Base-by-base conservation (phyloP, 2,329 filamentous ascomycete genomes). In the Chalaropsis thielavioides region DNA sequence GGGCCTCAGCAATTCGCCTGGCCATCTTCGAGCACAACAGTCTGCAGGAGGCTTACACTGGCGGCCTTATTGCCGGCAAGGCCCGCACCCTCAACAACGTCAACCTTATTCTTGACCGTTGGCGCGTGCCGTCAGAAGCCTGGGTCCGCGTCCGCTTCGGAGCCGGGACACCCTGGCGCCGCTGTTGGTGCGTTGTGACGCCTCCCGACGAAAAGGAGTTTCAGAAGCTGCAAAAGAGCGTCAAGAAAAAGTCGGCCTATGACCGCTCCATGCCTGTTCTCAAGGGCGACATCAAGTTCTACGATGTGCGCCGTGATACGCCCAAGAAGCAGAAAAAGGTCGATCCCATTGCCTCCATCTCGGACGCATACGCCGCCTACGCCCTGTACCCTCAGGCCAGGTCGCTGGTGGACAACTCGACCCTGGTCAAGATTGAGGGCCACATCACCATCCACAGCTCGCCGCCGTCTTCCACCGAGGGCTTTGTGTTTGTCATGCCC, bases 401-500 rank as follows among this genome's bases (percentile, higher is more conserved):
- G 75, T 88, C 90, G 0, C 78, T 99, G 46, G 95, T 99, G 66
- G 92, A 99, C 70, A 89, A 92, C 67, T 97, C 94, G 0, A 96
- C 92, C 0, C 77, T 99, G 67, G 82, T 97, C 68, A 99, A 99
- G 75, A 82, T 99, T 35, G 94, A 99, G 75, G 94, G 92, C 10
- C 84, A 85, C 68, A 90, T 99, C 67, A 91, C 88, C 0, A 89
- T 96, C 46, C 91, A 96, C 75, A 87, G 87, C 0, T 83, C 85
- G 13, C 86, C 89, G 8, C 85, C 90, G 27, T 86, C 87, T 0
- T 84, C 85, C 1, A 88, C 88, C 0, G 94, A 99, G 73, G 94
- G 94, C 0, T 96, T 96, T 71, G 90, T 99, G 3, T 99, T 99
- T 72, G 86, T 97, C 69, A 96, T 99, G 92, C 94, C 94, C 3